Conservation (phyloP, 2,329 filamentous ascomycete species). For the Aspergillus arachidicola region DNA sequence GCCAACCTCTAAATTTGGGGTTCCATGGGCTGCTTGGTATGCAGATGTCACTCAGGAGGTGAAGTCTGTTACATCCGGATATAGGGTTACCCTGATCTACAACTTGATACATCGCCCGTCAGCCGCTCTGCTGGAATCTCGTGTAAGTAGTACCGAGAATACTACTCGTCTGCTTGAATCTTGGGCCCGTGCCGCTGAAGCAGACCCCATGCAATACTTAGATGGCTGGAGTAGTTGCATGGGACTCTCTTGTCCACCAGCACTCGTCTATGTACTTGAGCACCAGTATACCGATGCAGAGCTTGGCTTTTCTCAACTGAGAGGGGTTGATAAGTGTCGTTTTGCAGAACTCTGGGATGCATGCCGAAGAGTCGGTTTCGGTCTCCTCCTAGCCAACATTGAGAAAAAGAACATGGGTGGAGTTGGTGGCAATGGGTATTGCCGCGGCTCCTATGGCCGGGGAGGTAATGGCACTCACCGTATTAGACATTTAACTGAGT, state of each 20-base stretch:
- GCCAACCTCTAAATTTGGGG: conserved; percentile 7
- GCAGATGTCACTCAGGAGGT: conserved; percentile 13
- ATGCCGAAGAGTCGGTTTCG: neutral
- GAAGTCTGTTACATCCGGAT: conserved; percentile 12
- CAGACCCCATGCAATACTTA: neutral
- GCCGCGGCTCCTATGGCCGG: neutral
- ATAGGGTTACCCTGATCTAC: conserved; percentile 14
- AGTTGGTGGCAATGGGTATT: neutral
- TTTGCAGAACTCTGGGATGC: conserved; percentile 8
- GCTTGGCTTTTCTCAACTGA: conserved; percentile 9
- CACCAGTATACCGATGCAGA: conserved; percentile 6
- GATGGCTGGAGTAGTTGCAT: neutral
- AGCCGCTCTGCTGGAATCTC: neutral
- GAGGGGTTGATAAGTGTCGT: conserved; percentile 3
- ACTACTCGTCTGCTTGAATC: neutral
- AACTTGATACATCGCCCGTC: conserved; percentile 15
- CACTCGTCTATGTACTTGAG: conserved; percentile 7
- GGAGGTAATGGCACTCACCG: neutral
- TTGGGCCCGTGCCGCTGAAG: neutral
- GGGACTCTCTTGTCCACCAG: conserved; percentile 8
- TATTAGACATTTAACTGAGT: conserved; percentile 1
- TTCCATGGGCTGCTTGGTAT: conserved; percentile 13
- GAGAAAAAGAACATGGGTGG: neutral
- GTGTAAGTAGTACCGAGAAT: neutral
- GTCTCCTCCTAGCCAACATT: conserved; percentile 5